A percentile compares a stretch with the other conserved stretches of the same genome.
These are phyloP conservation scores for Backusella morwellensis DNA, from an alignment of 192 early-diverging fungal species.

Conservation along the genomic window DNA sequence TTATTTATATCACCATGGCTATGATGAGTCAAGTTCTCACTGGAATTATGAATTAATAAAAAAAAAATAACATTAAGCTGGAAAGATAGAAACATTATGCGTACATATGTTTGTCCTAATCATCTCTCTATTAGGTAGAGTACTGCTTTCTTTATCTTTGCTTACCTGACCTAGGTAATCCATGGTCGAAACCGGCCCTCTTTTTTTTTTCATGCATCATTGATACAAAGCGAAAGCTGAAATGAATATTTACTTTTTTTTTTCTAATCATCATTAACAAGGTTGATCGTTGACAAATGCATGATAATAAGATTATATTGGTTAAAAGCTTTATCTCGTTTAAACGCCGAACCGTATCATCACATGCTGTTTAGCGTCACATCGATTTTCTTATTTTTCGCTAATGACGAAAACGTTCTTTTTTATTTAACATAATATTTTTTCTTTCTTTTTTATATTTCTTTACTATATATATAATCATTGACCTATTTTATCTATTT, in stretches of 20 bases:
- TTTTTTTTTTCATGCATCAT: too few relatives aligned
- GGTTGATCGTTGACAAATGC: not conserved
- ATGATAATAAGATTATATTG: not conserved
- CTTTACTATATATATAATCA: not conserved
- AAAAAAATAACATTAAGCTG: too few relatives aligned
- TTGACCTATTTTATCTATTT: not conserved
- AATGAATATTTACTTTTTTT: not conserved
- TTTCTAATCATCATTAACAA: not conserved
- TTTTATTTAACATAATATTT: not conserved
- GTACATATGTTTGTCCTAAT: too few relatives aligned
- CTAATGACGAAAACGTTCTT: not conserved
- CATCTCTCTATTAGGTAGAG: too few relatives aligned
- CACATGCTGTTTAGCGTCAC: not conserved
- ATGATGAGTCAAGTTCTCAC: too few relatives aligned
- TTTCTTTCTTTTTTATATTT: slow-evolving; percentile 2
- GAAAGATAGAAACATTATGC: too few relatives aligned
- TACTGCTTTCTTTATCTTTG: too few relatives aligned
- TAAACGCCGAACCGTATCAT: not conserved
- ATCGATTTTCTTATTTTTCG: not conserved
- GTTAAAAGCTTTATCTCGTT: not conserved
- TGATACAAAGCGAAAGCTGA: not conserved
- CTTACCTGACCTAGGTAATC: too few relatives aligned
- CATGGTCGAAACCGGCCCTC: too few relatives aligned
- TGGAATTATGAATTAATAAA: too few relatives aligned
- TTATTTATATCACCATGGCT: too few relatives aligned